Evolutionary conservation across 805 yeast genomes (phyloP), one percentile per base, ranked within the genome.

Genomic region (Kodamaea kaohsiungensis): DNA sequence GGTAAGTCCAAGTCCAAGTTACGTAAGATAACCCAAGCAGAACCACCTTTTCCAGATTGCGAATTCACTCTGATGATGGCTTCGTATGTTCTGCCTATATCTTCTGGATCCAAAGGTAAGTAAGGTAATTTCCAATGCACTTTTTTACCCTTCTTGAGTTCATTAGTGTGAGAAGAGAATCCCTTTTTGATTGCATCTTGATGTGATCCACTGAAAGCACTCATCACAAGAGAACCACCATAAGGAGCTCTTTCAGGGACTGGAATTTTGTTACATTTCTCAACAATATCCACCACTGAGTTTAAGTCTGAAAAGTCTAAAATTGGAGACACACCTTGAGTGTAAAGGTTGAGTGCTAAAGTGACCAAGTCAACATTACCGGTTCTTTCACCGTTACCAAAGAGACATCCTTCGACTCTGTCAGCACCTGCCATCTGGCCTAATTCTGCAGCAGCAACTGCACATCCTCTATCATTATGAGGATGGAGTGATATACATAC

Each of bases 151-250:
- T 42, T 47, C 48, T 37, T 43, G 22, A 15, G 35, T 43, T 70
- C 65, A 59, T 76, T 71, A 53, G 75, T 72, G 61, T 82, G 77
- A 16, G 65, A 68, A 19, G 78, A 76, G 68, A 88, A 88, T 15
- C 96, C 96, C 74, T 88, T 88, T 71, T 88, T 89, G 69, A 88
- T 88, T 43, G 96, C 95, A 69, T 89, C 95, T 73, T 88, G 95
- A 69, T 88, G 95, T n/a, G 91, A 85, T 3, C 95, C 95, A 50
- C 87, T 80, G 71, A 88, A 88, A 1, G 95, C 95, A 71, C 90
- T 87, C 38, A 88, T 92, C 43, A 88, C 95, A 49, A 88, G 78
- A 52, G 88, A 86, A 37, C 95, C 95, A 54, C 92, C 92, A 64
- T 88, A 88, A 9, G 95, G 95, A 19, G 92, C 87, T 65, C 95